These are phyloP conservation scores for Eucalyptus shirleyi DNA, from an alignment of 345 rosid species.

Conservation along the genomic window DNA sequence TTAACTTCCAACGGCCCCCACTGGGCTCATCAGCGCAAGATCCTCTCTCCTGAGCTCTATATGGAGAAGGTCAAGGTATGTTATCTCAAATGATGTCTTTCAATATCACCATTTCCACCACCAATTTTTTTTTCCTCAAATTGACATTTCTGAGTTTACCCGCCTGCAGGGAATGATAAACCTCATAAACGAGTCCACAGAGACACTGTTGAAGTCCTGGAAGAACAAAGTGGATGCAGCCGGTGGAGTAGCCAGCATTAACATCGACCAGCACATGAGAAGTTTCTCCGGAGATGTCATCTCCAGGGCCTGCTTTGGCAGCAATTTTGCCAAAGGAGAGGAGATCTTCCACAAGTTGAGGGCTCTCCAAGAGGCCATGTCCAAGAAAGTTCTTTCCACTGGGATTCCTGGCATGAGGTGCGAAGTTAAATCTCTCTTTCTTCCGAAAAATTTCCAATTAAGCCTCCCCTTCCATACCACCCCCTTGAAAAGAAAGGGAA, in stretches of 20 bases:
- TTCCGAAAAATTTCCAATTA: background rate
- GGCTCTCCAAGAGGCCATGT: slow-evolving; percentile 21
- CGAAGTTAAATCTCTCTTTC: background rate
- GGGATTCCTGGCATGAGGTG: slow-evolving; percentile 34
- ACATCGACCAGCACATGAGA: slow-evolving; percentile 14
- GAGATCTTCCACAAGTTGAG: slow-evolving; percentile 21
- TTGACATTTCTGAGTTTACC: background rate
- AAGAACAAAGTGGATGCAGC: slow-evolving; percentile 1
- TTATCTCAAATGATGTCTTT: background rate
- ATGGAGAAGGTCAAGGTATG: slow-evolving; percentile 35
- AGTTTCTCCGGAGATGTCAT: slow-evolving; percentile 39
- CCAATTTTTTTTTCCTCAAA: background rate
- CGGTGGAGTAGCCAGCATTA: slow-evolving; percentile 17
- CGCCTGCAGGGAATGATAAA: slow-evolving; percentile 14
- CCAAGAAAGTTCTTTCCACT: slow-evolving; percentile 4
- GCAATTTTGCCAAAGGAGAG: slow-evolving; percentile 17
- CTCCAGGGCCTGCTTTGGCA: slow-evolving; percentile 41
- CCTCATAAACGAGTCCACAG: slow-evolving; percentile 14
- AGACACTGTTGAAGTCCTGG: slow-evolving; percentile 15
- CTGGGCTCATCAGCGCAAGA: slow-evolving; percentile 38
- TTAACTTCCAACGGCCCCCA: slow-evolving; percentile 30
- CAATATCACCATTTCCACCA: background rate
- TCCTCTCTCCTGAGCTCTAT: slow-evolving; percentile 34
- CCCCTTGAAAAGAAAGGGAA: background rate
- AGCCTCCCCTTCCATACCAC: background rate